Evolutionary conservation across 2,329 filamentous ascomycete genomes (phyloP).

Genomic region (Colletotrichum caudatum): DNA sequence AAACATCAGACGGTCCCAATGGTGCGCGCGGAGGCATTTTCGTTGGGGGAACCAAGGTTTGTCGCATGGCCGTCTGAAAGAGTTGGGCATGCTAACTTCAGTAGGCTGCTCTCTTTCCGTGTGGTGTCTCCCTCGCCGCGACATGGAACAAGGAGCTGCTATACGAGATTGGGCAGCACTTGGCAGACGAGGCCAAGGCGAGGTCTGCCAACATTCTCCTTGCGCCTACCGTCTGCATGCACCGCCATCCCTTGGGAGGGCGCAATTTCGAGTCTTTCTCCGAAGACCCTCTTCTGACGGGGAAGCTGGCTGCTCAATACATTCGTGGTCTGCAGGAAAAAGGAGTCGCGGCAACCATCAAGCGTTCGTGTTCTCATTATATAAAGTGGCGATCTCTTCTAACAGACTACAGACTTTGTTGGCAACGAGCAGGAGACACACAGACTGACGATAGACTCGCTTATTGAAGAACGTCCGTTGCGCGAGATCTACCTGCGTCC

Average conservation of each 20-base stretch:
- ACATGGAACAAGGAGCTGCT: constrained; percentile 82
- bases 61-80: constrained; percentile 34
- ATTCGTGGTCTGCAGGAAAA: constrained; percentile 80
- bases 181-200: constrained; percentile 78
- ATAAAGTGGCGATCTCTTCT: constrained; percentile 15
- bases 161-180: constrained; percentile 75
- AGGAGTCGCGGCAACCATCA: constrained; percentile 81
- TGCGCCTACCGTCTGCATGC: constrained; percentile 84
- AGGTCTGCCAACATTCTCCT: constrained; percentile 80
- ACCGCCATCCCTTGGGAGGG: constrained; percentile 84
- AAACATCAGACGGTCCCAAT: constrained; percentile 77
- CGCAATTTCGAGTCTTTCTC: constrained; percentile 90
- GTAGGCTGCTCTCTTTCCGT: constrained; percentile 82
- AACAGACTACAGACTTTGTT: constrained; percentile 65
- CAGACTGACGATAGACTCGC: constrained; percentile 72
- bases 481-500: constrained; percentile 80
- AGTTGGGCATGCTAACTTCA: neutral
- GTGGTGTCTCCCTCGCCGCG: constrained; percentile 81
- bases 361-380: constrained; percentile 64
- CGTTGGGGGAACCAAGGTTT: constrained; percentile 73
- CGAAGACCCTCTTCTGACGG: constrained; percentile 83
- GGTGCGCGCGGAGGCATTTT: constrained; percentile 76
- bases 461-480: constrained; percentile 73
- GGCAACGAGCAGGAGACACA: constrained; percentile 81
- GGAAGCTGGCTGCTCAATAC: constrained; percentile 78